Percentiles rank a stretch among this genome's conserved stretches.
Conservation (phyloP, 495 filamentous ascomycete genomes). For the Staphylotrichum longicolle region DNA sequence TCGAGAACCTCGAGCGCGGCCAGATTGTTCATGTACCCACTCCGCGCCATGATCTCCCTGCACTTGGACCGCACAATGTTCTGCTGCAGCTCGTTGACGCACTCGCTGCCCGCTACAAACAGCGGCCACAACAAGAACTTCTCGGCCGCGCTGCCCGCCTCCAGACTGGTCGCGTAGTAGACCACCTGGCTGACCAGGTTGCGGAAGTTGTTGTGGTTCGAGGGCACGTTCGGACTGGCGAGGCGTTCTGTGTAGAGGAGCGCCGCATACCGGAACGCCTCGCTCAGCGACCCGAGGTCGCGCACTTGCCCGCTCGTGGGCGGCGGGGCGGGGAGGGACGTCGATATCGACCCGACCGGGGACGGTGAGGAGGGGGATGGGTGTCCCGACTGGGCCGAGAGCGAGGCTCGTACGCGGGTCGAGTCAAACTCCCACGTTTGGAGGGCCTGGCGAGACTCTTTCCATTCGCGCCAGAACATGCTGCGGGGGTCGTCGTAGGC, state of each 20-base stretch:
- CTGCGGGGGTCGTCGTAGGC: conserved; percentile 54
- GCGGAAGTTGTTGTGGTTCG: conserved; percentile 75
- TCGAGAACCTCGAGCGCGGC: conserved; percentile 83
- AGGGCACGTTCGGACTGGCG: conserved; percentile 71
- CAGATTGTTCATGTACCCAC: conserved; percentile 89
- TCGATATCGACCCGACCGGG: conserved; percentile 13
- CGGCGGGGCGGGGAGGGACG: conserved; percentile 24
- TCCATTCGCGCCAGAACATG: conserved; percentile 84
- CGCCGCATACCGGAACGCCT: conserved; percentile 85
- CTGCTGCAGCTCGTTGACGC: conserved; percentile 77
- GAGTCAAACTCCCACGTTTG: conserved; percentile 76
- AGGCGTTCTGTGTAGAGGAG: conserved; percentile 90
- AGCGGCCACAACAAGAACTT: conserved; percentile 94
- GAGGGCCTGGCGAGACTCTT: conserved; percentile 70
- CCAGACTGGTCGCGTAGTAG: conserved; percentile 74
- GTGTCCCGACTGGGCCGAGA: conserved; percentile 34
- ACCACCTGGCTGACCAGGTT: conserved; percentile 76
- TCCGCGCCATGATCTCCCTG: conserved; percentile 79
- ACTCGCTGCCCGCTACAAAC: conserved; percentile 88
- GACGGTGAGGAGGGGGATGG: conserved; percentile 6
- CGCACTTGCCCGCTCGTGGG: conserved; percentile 49
- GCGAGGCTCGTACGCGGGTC: conserved; percentile 42
- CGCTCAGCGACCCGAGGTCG: conserved; percentile 64
- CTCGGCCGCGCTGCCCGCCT: conserved; percentile 62
- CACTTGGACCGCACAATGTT: conserved; percentile 74